Evolutionary conservation across 805 yeast species (phyloP).

Genomic region (Kluyveromyces nonfermentans): DNA sequence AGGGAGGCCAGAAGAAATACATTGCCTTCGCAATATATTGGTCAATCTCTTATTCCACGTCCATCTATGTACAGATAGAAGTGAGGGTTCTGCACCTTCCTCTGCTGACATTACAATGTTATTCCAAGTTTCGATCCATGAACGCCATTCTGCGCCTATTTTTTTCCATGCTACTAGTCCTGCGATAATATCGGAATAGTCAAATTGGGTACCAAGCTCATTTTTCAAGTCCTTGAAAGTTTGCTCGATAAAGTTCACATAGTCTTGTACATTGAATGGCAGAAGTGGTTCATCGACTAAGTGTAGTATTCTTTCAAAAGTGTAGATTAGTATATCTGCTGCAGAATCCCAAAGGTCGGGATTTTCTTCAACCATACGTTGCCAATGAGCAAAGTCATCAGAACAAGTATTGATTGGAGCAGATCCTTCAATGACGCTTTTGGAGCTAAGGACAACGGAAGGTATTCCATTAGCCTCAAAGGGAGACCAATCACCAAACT

Average conservation of each 20-base stretch:
- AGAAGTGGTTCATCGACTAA: constrained; percentile 69
- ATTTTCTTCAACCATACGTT: constrained; percentile 37
- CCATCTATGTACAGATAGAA: constrained; percentile 64
- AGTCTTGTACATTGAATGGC: constrained; percentile 50
- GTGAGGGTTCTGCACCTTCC: constrained; percentile 62
- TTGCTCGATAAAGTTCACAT: constrained; percentile 36
- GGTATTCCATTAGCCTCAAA: constrained; percentile 53
- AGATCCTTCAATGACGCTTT: constrained; percentile 9
- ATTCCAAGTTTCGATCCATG: constrained; percentile 59
- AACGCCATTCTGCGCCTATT: constrained; percentile 39
- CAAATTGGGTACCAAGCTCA: constrained; percentile 17
- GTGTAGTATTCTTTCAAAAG: constrained; percentile 45
- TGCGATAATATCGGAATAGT: constrained; percentile 21
- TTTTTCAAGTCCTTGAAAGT: constrained; percentile 37
- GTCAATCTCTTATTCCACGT: constrained; percentile 68
- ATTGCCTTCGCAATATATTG: constrained; percentile 43
- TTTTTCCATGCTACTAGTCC: constrained; percentile 33
- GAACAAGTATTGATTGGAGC: constrained; percentile 60
- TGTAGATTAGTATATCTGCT: constrained; percentile 43
- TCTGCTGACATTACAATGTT: constrained; percentile 38
- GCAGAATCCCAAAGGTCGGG: constrained; percentile 44
- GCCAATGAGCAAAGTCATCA: constrained; percentile 54
- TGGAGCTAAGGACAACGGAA: constrained; percentile 20
- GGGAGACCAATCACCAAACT: constrained; percentile 59
- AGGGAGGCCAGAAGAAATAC: constrained; percentile 36